A percentile compares a stretch with the other conserved stretches of the same genome.
Conservation (phyloP, 2,329 filamentous ascomycete genomes). For the Cladophialophora chaetospira region DNA sequence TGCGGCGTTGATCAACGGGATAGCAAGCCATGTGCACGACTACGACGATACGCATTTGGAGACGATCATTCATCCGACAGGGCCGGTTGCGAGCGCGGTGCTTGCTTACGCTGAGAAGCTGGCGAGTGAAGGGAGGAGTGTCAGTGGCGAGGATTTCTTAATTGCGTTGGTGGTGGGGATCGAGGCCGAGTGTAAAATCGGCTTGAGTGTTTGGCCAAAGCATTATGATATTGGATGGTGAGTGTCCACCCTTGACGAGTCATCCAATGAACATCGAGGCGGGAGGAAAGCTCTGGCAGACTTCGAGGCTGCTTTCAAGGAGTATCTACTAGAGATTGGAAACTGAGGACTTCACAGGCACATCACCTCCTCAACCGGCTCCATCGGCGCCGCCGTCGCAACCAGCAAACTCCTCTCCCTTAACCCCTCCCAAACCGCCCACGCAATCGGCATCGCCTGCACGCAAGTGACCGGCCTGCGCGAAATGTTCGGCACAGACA, state of each 20-base stretch:
- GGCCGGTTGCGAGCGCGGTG: slow-evolving; percentile 54
- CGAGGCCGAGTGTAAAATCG: slow-evolving; percentile 56
- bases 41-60: slow-evolving; percentile 61
- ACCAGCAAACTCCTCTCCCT: slow-evolving; percentile 53
- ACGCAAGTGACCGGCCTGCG: slow-evolving; percentile 57
- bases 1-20: slow-evolving; percentile 57
- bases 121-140: slow-evolving; percentile 27
- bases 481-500: slow-evolving; percentile 59
- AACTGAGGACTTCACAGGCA: slow-evolving; percentile 42
- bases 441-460: slow-evolving; percentile 57
- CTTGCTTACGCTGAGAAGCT: slow-evolving; percentile 51
- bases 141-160: slow-evolving; percentile 53
- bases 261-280: neutral
- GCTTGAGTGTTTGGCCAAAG: slow-evolving; percentile 54
- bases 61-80: slow-evolving; percentile 59
- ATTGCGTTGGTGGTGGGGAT: slow-evolving; percentile 55
- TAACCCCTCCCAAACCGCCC: slow-evolving; percentile 43
- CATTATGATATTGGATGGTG: slow-evolving; percentile 59
- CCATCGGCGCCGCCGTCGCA: slow-evolving; percentile 56
- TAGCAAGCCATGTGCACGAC: slow-evolving; percentile 58
- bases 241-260: neutral
- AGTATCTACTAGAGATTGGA: too few species aligned
- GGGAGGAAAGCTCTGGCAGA: neutral
- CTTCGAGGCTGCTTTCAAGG: neutral
- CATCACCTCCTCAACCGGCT: slow-evolving; percentile 56